A percentile compares a stretch with the other conserved stretches of the same genome.
These are phyloP conservation scores for Wickerhamiella sergipiensis DNA, from an alignment of 805 yeast species.

Conservation along the genomic window DNA sequence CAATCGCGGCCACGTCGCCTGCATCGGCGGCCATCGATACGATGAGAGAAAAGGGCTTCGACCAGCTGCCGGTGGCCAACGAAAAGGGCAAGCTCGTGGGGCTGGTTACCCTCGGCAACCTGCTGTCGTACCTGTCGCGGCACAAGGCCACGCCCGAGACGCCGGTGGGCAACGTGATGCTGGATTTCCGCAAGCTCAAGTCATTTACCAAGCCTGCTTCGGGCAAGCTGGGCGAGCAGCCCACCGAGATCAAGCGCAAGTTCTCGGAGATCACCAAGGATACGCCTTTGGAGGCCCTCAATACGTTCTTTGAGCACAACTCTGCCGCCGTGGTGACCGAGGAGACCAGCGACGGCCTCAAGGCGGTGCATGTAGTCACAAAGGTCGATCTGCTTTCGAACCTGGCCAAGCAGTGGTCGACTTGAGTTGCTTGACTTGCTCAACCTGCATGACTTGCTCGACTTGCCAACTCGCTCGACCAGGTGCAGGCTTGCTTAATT, in stretches of 20 bases:
- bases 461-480: not conserved
- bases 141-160: conserved; percentile 43
- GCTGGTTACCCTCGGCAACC: conserved; percentile 58
- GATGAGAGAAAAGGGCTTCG: conserved; percentile 64
- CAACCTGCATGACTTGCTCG: too few relatives aligned
- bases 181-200: conserved; percentile 61
- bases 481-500: not conserved
- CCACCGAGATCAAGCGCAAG: conserved; percentile 35
- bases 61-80: conserved; percentile 68
- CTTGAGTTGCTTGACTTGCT: too few relatives aligned
- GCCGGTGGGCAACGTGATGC: conserved; percentile 43
- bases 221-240: conserved; percentile 30
- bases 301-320: conserved; percentile 70
- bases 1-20: conserved; percentile 48
- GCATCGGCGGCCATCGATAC: conserved; percentile 53
- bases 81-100: conserved; percentile 52
- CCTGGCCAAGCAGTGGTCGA: conserved; percentile 19
- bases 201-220: conserved; percentile 36
- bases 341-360: conserved; percentile 25
- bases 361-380: conserved; percentile 74
- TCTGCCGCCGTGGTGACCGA: conserved; percentile 77
- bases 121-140: conserved; percentile 52
- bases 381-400: conserved; percentile 65
- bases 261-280: conserved; percentile 52
- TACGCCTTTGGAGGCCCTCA: conserved; percentile 54